Evolutionary conservation across 371 early-diverging fungal species (phyloP), one percentile per base, ranked within the genome.

Genomic region (Syncephalastrum racemosum): DNA sequence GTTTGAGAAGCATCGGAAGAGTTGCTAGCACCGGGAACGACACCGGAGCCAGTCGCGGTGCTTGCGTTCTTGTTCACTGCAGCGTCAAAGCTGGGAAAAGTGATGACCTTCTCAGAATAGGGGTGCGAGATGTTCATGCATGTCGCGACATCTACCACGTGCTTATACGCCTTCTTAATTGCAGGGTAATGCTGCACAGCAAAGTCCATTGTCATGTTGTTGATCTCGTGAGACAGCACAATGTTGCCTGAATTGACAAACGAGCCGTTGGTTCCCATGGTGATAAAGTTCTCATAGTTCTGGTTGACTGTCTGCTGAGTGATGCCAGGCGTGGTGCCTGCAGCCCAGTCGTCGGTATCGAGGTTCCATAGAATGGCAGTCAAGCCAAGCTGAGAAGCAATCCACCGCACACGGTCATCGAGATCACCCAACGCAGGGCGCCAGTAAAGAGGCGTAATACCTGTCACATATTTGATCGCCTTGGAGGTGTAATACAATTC

Each of bases 371-470:
- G 59, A 43, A 80, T 71, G 50, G 80, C 75, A 15, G 75, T 74
- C 68, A 79, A 62, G 46, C 61, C 57, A 22, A 80, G 58, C 53
- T 77, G 77, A n/a, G 73, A 59, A 25, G 75, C 77, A 62, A 79
- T 71, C 69, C 76, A 72, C 25, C 82, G 80, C 46, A 82, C 79
- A 60, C 83, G 79, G 50, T 78, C 79, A 61, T 83, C 82, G 40
- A 77, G 56, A 58, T 80, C 82, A 60, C 77, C 76, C 51, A 65
- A 68, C 19, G 79, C 75, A 49, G 83, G 84, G 23, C 84, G 75
- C 77, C 74, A 80, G 70, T 86, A 74, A n/a, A 73, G 56, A 7
- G 83, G 82, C 25, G 79, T 78, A 15, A 78, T 64, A 52, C 82
- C 81, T 18, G 78, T 81, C n/a, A 79, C 73, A 19, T 74, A 70